A percentile compares a stretch with the other conserved stretches of the same genome.
Evolutionary conservation across 2,329 filamentous ascomycete species (phyloP).

Genomic region (Trichoderma semiorbis): DNA sequence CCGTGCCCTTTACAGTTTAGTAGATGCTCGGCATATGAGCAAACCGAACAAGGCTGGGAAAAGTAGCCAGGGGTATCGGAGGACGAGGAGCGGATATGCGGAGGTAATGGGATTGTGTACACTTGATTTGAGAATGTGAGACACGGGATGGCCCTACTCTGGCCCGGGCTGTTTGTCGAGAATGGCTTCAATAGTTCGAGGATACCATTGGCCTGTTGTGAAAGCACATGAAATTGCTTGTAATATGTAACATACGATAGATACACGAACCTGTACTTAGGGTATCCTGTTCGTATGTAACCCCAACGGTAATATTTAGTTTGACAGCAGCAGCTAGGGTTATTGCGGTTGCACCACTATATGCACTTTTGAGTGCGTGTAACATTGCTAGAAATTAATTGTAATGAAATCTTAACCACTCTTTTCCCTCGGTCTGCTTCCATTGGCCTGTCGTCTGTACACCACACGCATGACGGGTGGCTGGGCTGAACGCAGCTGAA

Average conservation of each 20-base stretch:
- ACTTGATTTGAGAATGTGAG: not conserved
- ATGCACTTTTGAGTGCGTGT: not conserved
- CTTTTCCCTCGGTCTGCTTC: not conserved
- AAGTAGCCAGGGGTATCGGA: not conserved
- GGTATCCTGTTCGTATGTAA: not conserved
- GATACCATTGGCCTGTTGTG: not conserved
- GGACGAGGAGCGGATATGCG: not conserved
- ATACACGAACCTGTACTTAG: not conserved
- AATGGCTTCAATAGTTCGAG: not conserved
- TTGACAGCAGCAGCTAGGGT: not conserved
- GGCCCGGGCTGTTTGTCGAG: not conserved
- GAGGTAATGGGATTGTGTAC: not conserved
- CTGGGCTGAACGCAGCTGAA: not conserved
- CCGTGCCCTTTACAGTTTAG: constrained; percentile 21
- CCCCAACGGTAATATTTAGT: not conserved
- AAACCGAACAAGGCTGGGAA: not conserved
- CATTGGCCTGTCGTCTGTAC: not conserved
- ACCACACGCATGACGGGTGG: not conserved
- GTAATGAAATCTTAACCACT: not conserved
- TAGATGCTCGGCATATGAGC: not conserved
- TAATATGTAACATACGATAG: not conserved
- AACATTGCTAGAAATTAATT: not conserved
- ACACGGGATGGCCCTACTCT: not conserved
- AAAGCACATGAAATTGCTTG: not conserved
- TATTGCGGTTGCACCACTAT: not conserved